Conservation (phyloP, 2,329 filamentous ascomycete species). For the Fusarium tuaranense region DNA sequence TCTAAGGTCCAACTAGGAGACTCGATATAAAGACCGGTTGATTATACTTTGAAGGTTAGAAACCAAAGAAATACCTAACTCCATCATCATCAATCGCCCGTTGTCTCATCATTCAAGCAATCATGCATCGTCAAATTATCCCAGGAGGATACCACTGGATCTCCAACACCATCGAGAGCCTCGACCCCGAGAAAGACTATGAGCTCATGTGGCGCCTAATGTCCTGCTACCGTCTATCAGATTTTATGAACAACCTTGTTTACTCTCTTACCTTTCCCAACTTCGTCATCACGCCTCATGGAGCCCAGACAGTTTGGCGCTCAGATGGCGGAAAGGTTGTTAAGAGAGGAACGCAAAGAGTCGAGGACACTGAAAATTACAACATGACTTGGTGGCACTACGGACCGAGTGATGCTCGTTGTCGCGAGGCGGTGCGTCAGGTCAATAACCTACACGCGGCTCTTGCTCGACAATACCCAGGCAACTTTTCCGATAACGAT, state of each 20-base stretch:
- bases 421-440: neutral
- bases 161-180: constrained; percentile 1
- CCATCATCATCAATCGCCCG: neutral
- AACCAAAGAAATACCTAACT: neutral
- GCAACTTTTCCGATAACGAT: constrained; percentile 15
- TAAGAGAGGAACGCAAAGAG: neutral
- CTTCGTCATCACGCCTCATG: constrained; percentile 7
- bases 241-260: constrained; percentile 15
- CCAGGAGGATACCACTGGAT: constrained; percentile 18
- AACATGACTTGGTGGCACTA: constrained; percentile 20
- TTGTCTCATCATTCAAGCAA: neutral
- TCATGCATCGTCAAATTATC: neutral
- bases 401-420: constrained; percentile 8
- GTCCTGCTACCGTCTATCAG: constrained; percentile 9
- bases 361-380: constrained; percentile 16
- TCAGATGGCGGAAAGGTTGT: constrained; percentile 18
- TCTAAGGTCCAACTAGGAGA: neutral
- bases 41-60: neutral
- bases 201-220: constrained; percentile 14
- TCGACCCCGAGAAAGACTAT: constrained; percentile 14
- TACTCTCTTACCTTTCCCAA: constrained; percentile 15
- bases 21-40: neutral
- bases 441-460: constrained; percentile 12
- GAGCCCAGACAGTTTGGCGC: constrained; percentile 10
- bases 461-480: neutral